A percentile compares a stretch with the other conserved stretches of the same genome.
phyloP scores from a whole-genome alignment of 208 protist species.

The Crithidia sp. region DNA sequence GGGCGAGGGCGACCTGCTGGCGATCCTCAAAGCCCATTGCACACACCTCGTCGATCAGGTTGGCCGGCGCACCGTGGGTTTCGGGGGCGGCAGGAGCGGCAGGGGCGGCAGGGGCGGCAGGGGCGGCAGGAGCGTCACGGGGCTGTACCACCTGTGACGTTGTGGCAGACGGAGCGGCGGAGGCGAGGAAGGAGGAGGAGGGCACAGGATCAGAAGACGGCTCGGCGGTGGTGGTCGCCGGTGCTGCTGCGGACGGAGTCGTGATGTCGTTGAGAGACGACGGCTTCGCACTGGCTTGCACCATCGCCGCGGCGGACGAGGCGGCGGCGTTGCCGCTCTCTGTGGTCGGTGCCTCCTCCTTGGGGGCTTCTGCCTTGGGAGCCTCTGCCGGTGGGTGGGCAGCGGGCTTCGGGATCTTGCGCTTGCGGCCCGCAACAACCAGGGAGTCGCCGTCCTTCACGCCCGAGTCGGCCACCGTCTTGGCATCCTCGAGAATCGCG shows the following conservation, averaged over 20 bases:
- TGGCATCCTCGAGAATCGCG: slow-evolving; percentile 57
- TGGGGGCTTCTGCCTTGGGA: not conserved
- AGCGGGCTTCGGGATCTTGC: slow-evolving; percentile 53
- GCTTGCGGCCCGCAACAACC: slow-evolving; percentile 81
- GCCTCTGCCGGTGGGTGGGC: slow-evolving; percentile 10
- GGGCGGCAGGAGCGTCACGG: not conserved
- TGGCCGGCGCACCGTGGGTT: slow-evolving; percentile 41
- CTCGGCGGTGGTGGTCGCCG: not conserved
- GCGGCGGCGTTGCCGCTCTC: not conserved
- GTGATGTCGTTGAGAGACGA: slow-evolving; percentile 11
- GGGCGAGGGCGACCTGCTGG: slow-evolving; percentile 65
- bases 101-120: slow-evolving; percentile 14
- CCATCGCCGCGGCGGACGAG: slow-evolving; percentile 4
- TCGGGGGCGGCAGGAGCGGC: slow-evolving; percentile 11
- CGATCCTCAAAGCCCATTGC: slow-evolving; percentile 91
- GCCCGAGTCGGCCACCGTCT: slow-evolving; percentile 55
- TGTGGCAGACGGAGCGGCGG: slow-evolving; percentile 17
- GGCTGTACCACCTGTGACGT: not conserved
- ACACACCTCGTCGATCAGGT: slow-evolving; percentile 79
- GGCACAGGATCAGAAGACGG: slow-evolving; percentile 1
- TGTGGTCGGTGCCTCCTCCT: no score
- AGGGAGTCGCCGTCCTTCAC: slow-evolving; percentile 62
- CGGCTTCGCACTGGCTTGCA: not conserved
- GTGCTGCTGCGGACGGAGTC: not conserved
- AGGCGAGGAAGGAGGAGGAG: slow-evolving; percentile 11